phyloP scores from a whole-genome alignment of 2,329 filamentous ascomycete species.

The Pseudogymnoascus sp. region DNA sequence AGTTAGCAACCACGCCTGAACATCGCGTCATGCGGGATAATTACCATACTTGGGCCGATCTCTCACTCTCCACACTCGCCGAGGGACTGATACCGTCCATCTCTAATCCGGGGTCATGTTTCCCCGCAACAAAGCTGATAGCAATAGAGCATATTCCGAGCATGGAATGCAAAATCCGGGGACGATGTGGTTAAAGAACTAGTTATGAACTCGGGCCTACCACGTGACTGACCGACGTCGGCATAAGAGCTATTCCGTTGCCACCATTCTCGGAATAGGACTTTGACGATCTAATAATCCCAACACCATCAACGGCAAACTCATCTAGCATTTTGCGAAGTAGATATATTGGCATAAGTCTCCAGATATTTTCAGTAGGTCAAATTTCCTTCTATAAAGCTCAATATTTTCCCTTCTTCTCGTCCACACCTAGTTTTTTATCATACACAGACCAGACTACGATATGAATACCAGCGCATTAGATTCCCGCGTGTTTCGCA shows the following conservation, averaged over 20 bases:
- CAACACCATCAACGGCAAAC: background rate
- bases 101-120: background rate
- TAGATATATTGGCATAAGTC: background rate
- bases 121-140: background rate
- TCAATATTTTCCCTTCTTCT: background rate
- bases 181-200: background rate
- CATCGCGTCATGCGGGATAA: background rate
- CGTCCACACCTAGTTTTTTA: background rate
- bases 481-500: slow-evolving; percentile 43
- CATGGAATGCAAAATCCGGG: background rate
- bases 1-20: background rate
- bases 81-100: background rate
- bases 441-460: background rate
- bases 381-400: background rate
- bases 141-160: background rate
- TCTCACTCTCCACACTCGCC: background rate
- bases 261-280: background rate
- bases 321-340: background rate
- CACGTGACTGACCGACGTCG: background rate
- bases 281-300: background rate
- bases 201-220: background rate
- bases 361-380: background rate
- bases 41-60: background rate
- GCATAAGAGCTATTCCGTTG: background rate
- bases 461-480: slow-evolving; percentile 17